Evolutionary conservation across 2,329 filamentous ascomycete genomes (phyloP).

Genomic region (Arthroderma sp.): DNA sequence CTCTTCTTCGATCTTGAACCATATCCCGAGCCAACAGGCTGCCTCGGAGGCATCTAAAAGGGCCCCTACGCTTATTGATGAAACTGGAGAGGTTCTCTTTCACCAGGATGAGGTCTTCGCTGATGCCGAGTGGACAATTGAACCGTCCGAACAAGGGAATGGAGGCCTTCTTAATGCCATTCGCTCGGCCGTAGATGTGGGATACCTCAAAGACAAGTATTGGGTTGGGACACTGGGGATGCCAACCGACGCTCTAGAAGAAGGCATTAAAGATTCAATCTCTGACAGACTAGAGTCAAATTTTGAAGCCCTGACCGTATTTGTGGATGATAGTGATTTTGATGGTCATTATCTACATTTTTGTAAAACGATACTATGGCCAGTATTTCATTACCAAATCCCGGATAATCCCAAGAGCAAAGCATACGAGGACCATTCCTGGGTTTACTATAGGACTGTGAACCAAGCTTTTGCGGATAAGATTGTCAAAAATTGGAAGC

Average conservation of each 20-base stretch:
- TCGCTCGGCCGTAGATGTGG: constrained; percentile 59
- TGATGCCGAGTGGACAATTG: constrained; percentile 68
- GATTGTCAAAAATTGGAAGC: constrained; percentile 84
- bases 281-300: constrained; percentile 68
- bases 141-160: constrained; percentile 80
- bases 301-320: constrained; percentile 71
- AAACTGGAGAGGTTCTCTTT: constrained; percentile 6
- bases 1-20: constrained; percentile 61
- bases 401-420: constrained; percentile 98
- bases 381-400: constrained; percentile 95
- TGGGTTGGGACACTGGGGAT: constrained; percentile 91
- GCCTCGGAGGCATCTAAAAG: constrained; percentile 9
- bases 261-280: constrained; percentile 67
- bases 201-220: constrained; percentile 59
- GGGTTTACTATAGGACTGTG: constrained; percentile 83
- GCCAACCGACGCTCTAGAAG: constrained; percentile 73
- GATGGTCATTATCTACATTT: constrained; percentile 91
- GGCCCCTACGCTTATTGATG: constrained; percentile 5
- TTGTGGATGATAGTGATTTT: constrained; percentile 80
- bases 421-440: constrained; percentile 92
- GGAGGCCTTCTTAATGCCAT: constrained; percentile 83
- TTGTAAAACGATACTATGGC: constrained; percentile 96
- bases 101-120: constrained; percentile 44
- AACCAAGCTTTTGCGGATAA: constrained; percentile 89
- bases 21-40: constrained; percentile 26